These are phyloP conservation scores for Selenicereus undatus DNA, from an alignment of 148 eudicot genomes.

Conservation along the genomic window DNA sequence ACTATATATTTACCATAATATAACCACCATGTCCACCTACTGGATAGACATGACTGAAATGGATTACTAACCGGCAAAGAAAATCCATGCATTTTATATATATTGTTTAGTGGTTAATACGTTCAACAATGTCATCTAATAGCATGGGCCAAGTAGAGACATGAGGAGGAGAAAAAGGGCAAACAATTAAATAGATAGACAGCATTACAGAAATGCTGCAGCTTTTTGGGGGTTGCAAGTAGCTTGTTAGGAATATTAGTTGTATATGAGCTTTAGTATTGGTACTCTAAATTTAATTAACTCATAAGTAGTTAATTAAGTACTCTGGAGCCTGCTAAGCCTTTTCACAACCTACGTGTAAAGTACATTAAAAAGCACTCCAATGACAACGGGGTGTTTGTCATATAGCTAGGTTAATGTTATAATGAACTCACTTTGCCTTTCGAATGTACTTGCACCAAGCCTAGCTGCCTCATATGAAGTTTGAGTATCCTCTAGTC, in stretches of 20 bases:
- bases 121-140: not conserved
- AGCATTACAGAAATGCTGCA: conserved; percentile 63
- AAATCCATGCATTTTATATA: conserved; percentile 16
- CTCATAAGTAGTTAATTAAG: too few relatives aligned
- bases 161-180: conserved; percentile 18
- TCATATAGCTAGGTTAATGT: too few relatives aligned
- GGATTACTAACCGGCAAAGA: conserved; percentile 66
- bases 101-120: too few relatives aligned
- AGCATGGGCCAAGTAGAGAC: not conserved
- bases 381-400: too few relatives aligned
- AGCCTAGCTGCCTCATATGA: too few relatives aligned
- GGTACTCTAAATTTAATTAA: too few relatives aligned
- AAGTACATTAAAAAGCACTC: not conserved
- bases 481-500: too few relatives aligned
- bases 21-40: conserved; percentile 14
- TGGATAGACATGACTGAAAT: conserved; percentile 48
- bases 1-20: conserved; percentile 11
- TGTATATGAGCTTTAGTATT: not conserved
- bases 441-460: too few relatives aligned
- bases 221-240: conserved; percentile 26
- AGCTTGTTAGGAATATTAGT: conserved; percentile 2
- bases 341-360: not conserved
- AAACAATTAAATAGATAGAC: conserved; percentile 21
- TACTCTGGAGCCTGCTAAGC: not conserved
- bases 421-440: too few relatives aligned